Evolutionary conservation across 1,284 basidiomycete genomes (phyloP), one percentile per base, ranked within the genome.

Genomic region (Exsudoporus floridanus): DNA sequence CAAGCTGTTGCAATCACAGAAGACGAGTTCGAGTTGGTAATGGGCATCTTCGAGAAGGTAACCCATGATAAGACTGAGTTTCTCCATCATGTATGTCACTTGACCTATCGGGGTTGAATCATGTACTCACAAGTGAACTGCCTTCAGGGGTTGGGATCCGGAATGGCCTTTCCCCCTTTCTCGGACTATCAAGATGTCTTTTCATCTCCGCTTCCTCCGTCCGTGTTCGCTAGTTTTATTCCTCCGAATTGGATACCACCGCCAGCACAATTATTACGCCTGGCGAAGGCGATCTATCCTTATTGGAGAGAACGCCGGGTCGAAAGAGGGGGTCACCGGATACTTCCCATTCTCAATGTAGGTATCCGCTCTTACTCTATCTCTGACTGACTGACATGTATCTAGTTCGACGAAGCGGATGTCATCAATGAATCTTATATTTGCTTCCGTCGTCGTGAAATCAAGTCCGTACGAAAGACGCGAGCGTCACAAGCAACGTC

Each of bases 371-470:
- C n/a, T 12, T 4, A 13, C 1, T 16, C 3, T 9, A 4, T 23
- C 12, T n/a, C 1, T 9, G 46, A 43, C 19, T 34, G 2, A 23
- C 48, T 62, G 46, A 66, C 28, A 9, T 28, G 14, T 55, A 30
- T 56, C 2, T 63, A 94, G 90, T 86, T 84, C 59, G 94, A 99
- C 70, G 96, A 98, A 74, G 82, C 89, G 34, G 96, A 98, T 71
- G 86, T 89, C 48, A 73, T 75, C 55, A 94, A 93, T 55, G 94
- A 98, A 66, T 97, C 97, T 0, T 99, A 98, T 60, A 93, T 98
- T 46, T 99, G 97, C 73, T 99, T 99, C 81, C 87, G 97, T 37
- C 83, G 96, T 50, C 87, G 95, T 54, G 96, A 99, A 67, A 90
- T 92, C 70, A 98, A 98, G 69, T 87, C 91, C 13, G 84, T 94